These are phyloP conservation scores for Penicillium expansum DNA, from an alignment of 2,329 filamentous ascomycete genomes.

Conservation along the genomic window DNA sequence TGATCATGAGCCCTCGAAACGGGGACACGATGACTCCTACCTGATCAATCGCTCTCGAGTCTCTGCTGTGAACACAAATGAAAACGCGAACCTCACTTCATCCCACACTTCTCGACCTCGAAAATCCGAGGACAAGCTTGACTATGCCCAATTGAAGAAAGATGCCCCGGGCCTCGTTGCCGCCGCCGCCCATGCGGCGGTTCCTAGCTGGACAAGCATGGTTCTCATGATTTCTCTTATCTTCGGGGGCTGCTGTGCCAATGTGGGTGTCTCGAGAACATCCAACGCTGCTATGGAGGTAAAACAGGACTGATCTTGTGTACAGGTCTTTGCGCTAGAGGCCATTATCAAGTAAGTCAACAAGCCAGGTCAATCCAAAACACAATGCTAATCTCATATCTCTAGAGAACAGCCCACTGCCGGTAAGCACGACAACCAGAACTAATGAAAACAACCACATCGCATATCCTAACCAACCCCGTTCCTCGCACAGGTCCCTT, in stretches of 20 bases:
- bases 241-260: slow-evolving; percentile 92
- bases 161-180: slow-evolving; percentile 21
- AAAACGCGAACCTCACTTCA: background rate
- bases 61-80: background rate
- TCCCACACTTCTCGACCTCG: background rate
- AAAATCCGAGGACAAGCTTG: background rate
- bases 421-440: slow-evolving; percentile 52
- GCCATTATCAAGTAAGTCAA: slow-evolving; percentile 81
- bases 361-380: background rate
- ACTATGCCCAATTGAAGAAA: slow-evolving; percentile 6
- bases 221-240: slow-evolving; percentile 76
- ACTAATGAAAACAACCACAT: background rate
- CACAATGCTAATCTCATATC: slow-evolving; percentile 10
- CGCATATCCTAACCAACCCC: background rate
- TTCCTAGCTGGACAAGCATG: slow-evolving; percentile 63
- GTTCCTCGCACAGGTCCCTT: slow-evolving; percentile 61
- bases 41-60: slow-evolving; percentile 1
- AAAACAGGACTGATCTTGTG: slow-evolving; percentile 18
- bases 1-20: slow-evolving; percentile 12
- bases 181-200: slow-evolving; percentile 31
- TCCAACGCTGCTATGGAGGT: slow-evolving; percentile 4
- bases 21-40: slow-evolving; percentile 6
- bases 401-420: slow-evolving; percentile 77
- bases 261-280: slow-evolving; percentile 57
- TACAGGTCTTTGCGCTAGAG: slow-evolving; percentile 88